phyloP scores from a whole-genome alignment of 192 early-diverging fungal genomes.

The Dimargaris cristalligena region DNA sequence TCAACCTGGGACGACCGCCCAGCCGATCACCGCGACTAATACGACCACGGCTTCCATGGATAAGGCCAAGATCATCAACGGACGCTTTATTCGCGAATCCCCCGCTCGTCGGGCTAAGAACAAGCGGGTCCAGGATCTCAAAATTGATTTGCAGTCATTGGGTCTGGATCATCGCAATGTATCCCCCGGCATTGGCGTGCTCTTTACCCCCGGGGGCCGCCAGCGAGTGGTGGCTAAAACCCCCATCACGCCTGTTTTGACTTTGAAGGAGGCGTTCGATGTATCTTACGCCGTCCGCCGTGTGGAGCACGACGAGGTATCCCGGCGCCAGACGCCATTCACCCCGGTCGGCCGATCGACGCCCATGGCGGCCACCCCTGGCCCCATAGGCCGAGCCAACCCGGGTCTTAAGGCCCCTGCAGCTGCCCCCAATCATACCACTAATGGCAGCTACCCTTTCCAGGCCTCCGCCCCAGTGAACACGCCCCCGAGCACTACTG shows the following conservation, averaged over 20 bases:
- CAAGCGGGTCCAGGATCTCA: neutral
- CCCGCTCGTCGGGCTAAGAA: slow-evolving; percentile 3
- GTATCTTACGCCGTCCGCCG: slow-evolving; percentile 61
- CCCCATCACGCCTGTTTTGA: slow-evolving; percentile 33
- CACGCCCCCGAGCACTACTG: neutral
- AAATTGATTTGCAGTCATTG: neutral
- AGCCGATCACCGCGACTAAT: neutral
- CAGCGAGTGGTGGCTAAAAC: slow-evolving; percentile 21
- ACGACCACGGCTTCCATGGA: neutral
- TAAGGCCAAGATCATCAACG: neutral
- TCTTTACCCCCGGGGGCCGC: slow-evolving; percentile 17
- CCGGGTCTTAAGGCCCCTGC: too few relatives aligned
- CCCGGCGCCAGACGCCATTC: slow-evolving; percentile 14
- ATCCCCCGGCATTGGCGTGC: slow-evolving; percentile 11
- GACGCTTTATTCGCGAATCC: neutral
- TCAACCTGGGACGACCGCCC: too few relatives aligned
- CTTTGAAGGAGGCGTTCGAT: slow-evolving; percentile 60
- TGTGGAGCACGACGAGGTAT: slow-evolving; percentile 45
- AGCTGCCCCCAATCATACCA: too few relatives aligned
- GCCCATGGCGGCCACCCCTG: neutral
- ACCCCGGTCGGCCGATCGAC: slow-evolving; percentile 13
- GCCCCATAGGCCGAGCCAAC: neutral
- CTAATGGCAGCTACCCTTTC: slow-evolving; percentile 7
- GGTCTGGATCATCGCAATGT: neutral
- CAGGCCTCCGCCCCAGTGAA: neutral